Percentiles rank a stretch among this genome's conserved stretches.
Conservation (phyloP, 2,329 filamentous ascomycete species). For the Ascochyta clinopodiicola region DNA sequence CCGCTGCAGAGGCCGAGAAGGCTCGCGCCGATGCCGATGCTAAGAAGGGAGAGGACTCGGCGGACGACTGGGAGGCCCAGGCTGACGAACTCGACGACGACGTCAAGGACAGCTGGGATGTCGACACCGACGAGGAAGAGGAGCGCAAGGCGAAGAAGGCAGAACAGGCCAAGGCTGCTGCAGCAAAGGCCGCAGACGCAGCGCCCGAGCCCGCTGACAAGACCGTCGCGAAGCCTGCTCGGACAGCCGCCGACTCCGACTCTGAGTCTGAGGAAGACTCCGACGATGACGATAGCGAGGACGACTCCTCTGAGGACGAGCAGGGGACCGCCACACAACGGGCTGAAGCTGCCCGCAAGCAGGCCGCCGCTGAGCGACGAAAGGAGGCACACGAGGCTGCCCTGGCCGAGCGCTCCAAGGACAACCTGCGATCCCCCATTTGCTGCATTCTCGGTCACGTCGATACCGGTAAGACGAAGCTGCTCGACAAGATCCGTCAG, state of each 20-base stretch:
- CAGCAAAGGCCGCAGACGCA: conserved; percentile 29
- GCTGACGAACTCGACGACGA: conserved; percentile 75
- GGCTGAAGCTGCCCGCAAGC: conserved; percentile 79
- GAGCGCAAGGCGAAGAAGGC: conserved; percentile 48
- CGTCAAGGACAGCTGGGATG: conserved; percentile 96
- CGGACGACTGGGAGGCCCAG: conserved; percentile 86
- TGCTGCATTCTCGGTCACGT: conserved; percentile 99
- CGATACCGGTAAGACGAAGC: conserved; percentile 99
- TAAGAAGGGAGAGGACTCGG: conserved; percentile 69
- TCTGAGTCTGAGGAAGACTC: conserved; percentile 49
- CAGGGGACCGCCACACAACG: conserved; percentile 74
- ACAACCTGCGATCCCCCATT: conserved; percentile 95
- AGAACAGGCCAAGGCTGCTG: conserved; percentile 40
- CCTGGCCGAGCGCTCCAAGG: conserved; percentile 86
- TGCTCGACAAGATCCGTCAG: conserved; percentile 97
- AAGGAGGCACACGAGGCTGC: conserved; percentile 92
- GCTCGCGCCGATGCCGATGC: conserved; percentile 62
- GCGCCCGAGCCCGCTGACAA: conserved; percentile 12
- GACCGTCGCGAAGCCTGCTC: conserved; percentile 16
- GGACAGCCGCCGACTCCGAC: conserved; percentile 32
- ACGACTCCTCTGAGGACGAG: conserved; percentile 73
- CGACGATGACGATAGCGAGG: conserved; percentile 70
- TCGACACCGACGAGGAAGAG: conserved; percentile 75
- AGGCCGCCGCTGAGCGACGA: conserved; percentile 84
- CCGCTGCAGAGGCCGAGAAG: conserved; percentile 76